A percentile compares a stretch with the other conserved stretches of the same genome.
phyloP scores from a whole-genome alignment of 495 filamentous ascomycete genomes.

The Talaromyces proteolyticus region DNA sequence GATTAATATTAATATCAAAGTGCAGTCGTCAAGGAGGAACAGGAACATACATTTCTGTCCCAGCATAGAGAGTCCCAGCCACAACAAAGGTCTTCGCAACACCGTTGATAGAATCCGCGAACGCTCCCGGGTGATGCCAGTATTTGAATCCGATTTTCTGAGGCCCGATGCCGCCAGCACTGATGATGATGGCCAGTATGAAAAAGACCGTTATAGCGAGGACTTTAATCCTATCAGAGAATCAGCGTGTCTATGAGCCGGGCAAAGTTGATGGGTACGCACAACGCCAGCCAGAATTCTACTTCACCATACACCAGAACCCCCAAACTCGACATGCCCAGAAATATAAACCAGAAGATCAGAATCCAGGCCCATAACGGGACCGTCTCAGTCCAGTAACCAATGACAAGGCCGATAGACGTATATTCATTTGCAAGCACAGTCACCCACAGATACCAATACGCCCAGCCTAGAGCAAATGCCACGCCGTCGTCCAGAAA shows the following conservation, averaged over 20 bases:
- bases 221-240: conserved; percentile 35
- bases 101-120: conserved; percentile 58
- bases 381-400: conserved; percentile 32
- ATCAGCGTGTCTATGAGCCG: no score
- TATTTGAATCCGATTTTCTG: conserved; percentile 56
- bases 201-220: conserved; percentile 60
- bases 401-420: conserved; percentile 37
- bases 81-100: conserved; percentile 52
- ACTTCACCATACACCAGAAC: conserved; percentile 64
- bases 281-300: conserved; percentile 36
- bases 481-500: conserved; percentile 48
- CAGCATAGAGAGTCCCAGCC: conserved; percentile 65
- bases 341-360: conserved; percentile 55
- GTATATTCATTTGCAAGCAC: conserved; percentile 45
- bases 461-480: conserved; percentile 51
- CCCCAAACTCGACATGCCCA: conserved; percentile 39
- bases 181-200: conserved; percentile 59
- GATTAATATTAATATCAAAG: background rate
- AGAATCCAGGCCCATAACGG: conserved; percentile 56
- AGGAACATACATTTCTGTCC: conserved; percentile 59
- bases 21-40: background rate
- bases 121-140: conserved; percentile 65
- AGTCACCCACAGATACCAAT: conserved; percentile 54
- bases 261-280: background rate
- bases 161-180: conserved; percentile 52